These are phyloP conservation scores for Mortierella sp. DNA, from an alignment of 371 early-diverging fungal genomes.

Conservation along the genomic window DNA sequence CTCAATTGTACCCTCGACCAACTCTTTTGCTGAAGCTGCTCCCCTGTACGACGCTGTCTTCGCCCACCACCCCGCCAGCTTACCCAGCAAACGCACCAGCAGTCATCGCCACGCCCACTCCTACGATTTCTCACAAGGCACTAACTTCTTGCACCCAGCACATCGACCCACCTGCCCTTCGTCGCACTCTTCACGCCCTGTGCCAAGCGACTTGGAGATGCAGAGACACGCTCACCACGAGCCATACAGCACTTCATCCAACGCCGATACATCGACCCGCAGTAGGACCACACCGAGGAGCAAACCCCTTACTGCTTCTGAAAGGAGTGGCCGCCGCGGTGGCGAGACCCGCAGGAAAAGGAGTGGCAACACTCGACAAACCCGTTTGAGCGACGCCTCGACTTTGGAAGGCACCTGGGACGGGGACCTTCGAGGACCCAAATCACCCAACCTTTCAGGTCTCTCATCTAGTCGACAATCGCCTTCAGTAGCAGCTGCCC, in stretches of 20 bases:
- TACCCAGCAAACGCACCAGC: not conserved
- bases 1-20: not conserved
- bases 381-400: conserved; percentile 7
- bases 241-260: not conserved
- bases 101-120: conserved; percentile 2
- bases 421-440: not conserved
- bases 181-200: conserved; percentile 14
- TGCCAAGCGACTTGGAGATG: conserved; percentile 28
- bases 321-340: not conserved
- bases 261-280: conserved; percentile 4
- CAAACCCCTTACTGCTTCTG: conserved; percentile 5
- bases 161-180: conserved; percentile 1
- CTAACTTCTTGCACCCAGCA: not conserved
- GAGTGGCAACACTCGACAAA: conserved; percentile 5
- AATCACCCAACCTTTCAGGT: not conserved
- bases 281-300: conserved; percentile 4
- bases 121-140: not conserved
- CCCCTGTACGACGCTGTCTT: conserved; percentile 10
- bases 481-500: not conserved
- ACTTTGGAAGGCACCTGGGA: conserved; percentile 7
- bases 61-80: not conserved
- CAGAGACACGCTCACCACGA: conserved; percentile 6
- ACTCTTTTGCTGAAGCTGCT: not conserved
- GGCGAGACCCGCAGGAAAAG: conserved; percentile 8
- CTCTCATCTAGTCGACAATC: not conserved